Evolutionary conservation across 2,329 filamentous ascomycete species (phyloP), one percentile per base, ranked within the genome.

Genomic region (Fusarium euwallaceae): DNA sequence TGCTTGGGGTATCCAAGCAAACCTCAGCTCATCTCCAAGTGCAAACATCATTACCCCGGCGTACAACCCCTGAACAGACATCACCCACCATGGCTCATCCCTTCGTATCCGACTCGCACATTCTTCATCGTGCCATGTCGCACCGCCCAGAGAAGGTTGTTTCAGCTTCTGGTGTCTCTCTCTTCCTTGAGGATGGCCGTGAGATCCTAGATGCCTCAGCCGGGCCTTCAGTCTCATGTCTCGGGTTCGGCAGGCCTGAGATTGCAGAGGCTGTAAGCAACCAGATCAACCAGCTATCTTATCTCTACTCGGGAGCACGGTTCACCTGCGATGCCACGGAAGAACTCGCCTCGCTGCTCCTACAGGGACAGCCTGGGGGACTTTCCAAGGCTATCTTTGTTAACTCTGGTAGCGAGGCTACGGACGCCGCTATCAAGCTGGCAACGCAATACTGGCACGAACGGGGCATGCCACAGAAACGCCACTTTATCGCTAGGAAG

Each of bases 401-500:
- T 12, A 45, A 45, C 41, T 45, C 41, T 45, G 41, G 41, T 2
- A 45, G 41, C 12, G 41, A 45, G 41, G 41, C 41, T 24, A 45
- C 41, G 4, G 41, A 45, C 4, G 41, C 41, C 16, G 41, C 41
- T 6, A 45, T 45, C 20, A 45, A 45, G 4, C 20, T 45, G 41
- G 41, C 41, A 2, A 45, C 41, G 12, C 41, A 45, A 72, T 89
- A 87, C 72, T 86, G 82, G 71, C 78, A 83, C 20, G 86, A 88
- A 59, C 78, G 77, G 4, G 80, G 80, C 10, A 76, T 85, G 63
- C 74, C 80, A 2, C 63, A 84, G 65, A 79, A 86, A 4, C 74
- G 79, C 6, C 81, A 83, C 53, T 84, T 87, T 70, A 84, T 89
- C n/a, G 80, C 83, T 0, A 78, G 87, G 4, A 79, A 81, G 22